These are phyloP conservation scores for Pichia sp. DNA, from an alignment of 1,139 yeast genomes.

Conservation along the genomic window DNA sequence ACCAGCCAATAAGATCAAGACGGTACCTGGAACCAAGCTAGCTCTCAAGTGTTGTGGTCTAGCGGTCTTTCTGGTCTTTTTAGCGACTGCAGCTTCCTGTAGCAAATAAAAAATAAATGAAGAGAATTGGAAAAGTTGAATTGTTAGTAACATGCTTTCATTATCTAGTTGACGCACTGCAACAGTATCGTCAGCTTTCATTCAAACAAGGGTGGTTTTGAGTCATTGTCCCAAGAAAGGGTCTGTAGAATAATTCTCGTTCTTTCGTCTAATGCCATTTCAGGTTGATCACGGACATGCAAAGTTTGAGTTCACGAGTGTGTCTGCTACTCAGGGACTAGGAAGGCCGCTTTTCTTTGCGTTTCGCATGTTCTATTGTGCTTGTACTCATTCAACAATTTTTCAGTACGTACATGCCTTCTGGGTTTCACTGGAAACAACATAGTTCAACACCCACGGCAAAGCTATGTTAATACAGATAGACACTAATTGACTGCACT, in stretches of 20 bases:
- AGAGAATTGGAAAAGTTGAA: background rate
- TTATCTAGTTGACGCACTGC: background rate
- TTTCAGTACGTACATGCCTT: background rate
- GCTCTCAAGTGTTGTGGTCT: conserved; percentile 97
- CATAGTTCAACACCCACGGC: too few relatives aligned
- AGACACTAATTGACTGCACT: too few relatives aligned
- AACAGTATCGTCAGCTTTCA: too few relatives aligned
- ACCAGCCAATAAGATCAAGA: conserved; percentile 96
- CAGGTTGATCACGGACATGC: background rate
- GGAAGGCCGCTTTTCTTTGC: too few relatives aligned
- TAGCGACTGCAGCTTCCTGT: conserved; percentile 52
- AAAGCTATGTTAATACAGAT: too few relatives aligned
- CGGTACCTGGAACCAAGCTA: conserved; percentile 95
- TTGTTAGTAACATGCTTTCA: conserved; percentile 13
- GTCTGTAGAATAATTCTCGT: background rate
- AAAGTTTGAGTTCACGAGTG: too few relatives aligned
- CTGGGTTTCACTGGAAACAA: too few relatives aligned
- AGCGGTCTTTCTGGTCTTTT: conserved; percentile 83
- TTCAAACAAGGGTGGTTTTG: too few relatives aligned
- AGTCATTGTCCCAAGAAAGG: background rate
- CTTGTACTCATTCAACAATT: background rate
- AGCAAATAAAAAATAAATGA: conserved; percentile 1
- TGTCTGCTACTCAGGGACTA: too few relatives aligned
- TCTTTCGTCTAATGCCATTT: background rate
- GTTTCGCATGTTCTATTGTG: background rate